Percentiles rank a stretch among this genome's conserved stretches.
These are phyloP conservation scores for Penicillium lagena DNA, from an alignment of 495 filamentous ascomycete species.

Conservation along the genomic window DNA sequence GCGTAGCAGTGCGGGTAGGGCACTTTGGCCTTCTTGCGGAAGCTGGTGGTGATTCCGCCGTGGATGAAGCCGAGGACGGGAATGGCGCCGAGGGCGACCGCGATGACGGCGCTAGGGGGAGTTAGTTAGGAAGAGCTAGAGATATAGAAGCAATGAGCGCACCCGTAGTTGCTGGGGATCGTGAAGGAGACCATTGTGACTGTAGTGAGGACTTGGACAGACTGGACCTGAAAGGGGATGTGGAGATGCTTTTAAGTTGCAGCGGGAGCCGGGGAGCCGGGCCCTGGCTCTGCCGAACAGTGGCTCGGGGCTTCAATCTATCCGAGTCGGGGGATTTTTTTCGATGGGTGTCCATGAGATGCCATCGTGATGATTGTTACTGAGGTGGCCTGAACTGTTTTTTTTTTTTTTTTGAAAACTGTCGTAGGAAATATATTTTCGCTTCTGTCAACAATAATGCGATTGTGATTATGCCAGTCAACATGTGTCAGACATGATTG, in stretches of 20 bases:
- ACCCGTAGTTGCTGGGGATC: slow-evolving; percentile 47
- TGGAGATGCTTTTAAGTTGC: too few relatives aligned
- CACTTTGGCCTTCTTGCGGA: slow-evolving; percentile 51
- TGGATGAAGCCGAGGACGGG: slow-evolving; percentile 58
- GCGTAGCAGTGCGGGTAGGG: slow-evolving; percentile 62
- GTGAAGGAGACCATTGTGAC: slow-evolving; percentile 34
- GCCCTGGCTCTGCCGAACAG: too few relatives aligned
- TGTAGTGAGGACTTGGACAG: too few relatives aligned
- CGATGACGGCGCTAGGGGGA: slow-evolving; percentile 48
- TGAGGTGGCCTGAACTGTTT: too few relatives aligned
- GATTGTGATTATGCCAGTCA: background rate
- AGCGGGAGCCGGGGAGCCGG: too few relatives aligned
- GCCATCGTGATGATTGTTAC: too few relatives aligned
- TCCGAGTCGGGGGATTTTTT: slow-evolving; percentile 1
- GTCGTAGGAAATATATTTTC: too few relatives aligned
- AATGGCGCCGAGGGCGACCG: slow-evolving; percentile 45
- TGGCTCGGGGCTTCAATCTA: background rate
- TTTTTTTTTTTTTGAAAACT: too few relatives aligned
- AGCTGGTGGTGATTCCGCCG: slow-evolving; percentile 26
- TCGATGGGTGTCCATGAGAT: too few relatives aligned
- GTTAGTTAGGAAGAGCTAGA: background rate
- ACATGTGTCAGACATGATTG: background rate
- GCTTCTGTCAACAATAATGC: too few relatives aligned
- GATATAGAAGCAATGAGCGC: slow-evolving; percentile 2
- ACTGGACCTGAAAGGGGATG: too few relatives aligned